Conservation (phyloP, 345 rosid genomes). For the Theobroma cacao region DNA sequence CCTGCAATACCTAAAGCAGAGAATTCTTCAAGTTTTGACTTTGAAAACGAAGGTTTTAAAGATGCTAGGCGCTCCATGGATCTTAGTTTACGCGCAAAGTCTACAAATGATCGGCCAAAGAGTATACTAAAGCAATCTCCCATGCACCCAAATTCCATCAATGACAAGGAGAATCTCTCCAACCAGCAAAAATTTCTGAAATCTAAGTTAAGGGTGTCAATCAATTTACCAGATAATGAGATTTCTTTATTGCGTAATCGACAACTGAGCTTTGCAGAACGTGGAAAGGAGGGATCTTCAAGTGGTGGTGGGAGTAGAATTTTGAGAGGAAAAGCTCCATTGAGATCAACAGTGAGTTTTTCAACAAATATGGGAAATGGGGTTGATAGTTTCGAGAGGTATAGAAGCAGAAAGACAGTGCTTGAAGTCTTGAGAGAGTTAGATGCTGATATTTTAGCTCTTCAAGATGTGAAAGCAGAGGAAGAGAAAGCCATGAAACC, state of each 20-base stretch:
- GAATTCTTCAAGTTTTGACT: slow-evolving; percentile 29
- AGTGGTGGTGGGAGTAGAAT: slow-evolving; percentile 10
- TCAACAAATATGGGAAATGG: slow-evolving; percentile 16
- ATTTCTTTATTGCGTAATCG: slow-evolving; percentile 63
- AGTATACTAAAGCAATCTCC: slow-evolving; percentile 85
- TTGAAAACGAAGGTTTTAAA: slow-evolving; percentile 21
- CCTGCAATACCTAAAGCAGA: slow-evolving; percentile 62
- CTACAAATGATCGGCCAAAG: slow-evolving; percentile 59
- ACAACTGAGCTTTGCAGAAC: slow-evolving; percentile 54
- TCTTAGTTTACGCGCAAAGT: slow-evolving; percentile 41
- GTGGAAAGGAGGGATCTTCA: slow-evolving; percentile 33
- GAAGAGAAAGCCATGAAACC: slow-evolving; percentile 89
- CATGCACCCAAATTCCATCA: slow-evolving; percentile 38
- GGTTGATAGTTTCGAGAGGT: slow-evolving; percentile 17
- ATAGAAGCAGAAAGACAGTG: slow-evolving; percentile 50
- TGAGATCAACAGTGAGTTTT: slow-evolving; percentile 38
- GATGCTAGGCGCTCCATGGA: slow-evolving; percentile 7
- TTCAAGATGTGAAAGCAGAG: slow-evolving; percentile 96
- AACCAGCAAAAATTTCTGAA: slow-evolving; percentile 57
- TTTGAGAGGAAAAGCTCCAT: slow-evolving; percentile 40
- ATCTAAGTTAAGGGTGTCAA: slow-evolving; percentile 84
- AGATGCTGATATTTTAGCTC: slow-evolving; percentile 81
- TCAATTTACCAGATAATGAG: slow-evolving; percentile 92
- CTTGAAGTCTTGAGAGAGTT: slow-evolving; percentile 74
- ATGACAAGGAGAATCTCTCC: slow-evolving; percentile 30